phyloP scores from a whole-genome alignment of 768 basidiomycete genomes.

The Amanita inopinata region DNA sequence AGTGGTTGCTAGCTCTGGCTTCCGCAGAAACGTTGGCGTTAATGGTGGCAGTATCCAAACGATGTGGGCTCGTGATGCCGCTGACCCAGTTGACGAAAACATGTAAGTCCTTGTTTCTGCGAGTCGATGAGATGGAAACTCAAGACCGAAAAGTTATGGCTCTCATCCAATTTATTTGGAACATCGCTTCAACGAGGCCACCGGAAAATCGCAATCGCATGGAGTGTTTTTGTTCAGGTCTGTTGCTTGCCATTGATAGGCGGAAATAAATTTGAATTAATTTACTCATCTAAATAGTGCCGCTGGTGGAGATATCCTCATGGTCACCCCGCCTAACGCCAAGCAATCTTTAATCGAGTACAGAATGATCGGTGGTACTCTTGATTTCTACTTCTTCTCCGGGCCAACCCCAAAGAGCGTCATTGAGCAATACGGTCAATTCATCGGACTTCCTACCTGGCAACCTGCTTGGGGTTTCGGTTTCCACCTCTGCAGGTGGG shows the following conservation, averaged over 20 bases:
- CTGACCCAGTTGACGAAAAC: conserved; percentile 59
- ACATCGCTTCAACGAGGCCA: conserved; percentile 49
- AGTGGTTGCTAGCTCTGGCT: conserved; percentile 57
- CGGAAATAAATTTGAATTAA: neutral
- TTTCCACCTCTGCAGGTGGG: conserved; percentile 62
- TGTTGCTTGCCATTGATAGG: neutral
- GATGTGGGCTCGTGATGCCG: conserved; percentile 54
- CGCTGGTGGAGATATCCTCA: conserved; percentile 61
- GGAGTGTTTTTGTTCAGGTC: conserved; percentile 71
- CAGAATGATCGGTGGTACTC: conserved; percentile 60
- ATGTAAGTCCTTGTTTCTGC: conserved; percentile 29
- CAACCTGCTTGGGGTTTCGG: conserved; percentile 72
- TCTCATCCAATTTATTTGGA: conserved; percentile 65
- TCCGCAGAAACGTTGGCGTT: conserved; percentile 48
- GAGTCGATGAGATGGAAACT: conserved; percentile 1
- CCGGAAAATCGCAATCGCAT: conserved; percentile 49
- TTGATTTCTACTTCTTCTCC: conserved; percentile 74
- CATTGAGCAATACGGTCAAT: conserved; percentile 58
- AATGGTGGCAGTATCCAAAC: conserved; percentile 56
- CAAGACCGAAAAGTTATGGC: conserved; percentile 42
- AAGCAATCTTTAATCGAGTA: conserved; percentile 61
- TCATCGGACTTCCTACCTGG: conserved; percentile 63
- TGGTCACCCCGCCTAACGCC: conserved; percentile 47
- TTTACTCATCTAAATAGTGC: conserved; percentile 29
- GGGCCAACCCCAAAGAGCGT: conserved; percentile 50